A percentile compares a stretch with the other conserved stretches of the same genome.
Evolutionary conservation across 73 alveolate genomes (phyloP).

Genomic region (Paramecium biaurelia): DNA sequence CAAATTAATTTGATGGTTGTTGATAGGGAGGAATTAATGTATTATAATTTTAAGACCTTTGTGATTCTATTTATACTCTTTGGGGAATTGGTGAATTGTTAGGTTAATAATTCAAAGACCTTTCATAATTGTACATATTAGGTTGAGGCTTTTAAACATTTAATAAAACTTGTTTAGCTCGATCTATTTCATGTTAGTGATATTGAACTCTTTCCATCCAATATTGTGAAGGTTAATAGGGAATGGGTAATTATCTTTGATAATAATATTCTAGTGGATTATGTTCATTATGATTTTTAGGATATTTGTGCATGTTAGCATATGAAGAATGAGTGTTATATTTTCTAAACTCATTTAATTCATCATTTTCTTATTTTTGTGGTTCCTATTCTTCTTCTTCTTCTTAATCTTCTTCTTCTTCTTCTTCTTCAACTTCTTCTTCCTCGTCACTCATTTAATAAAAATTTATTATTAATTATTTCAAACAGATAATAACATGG

Average conservation of each 20-base stretch:
- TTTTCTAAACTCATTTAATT: background rate
- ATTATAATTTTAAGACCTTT: background rate
- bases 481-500: background rate
- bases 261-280: background rate
- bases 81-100: background rate
- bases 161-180: background rate
- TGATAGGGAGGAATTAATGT: background rate
- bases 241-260: background rate
- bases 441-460: background rate
- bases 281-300: background rate
- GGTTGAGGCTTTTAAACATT: background rate
- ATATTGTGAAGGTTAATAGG: background rate
- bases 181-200: background rate
- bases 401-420: background rate
- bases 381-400: background rate
- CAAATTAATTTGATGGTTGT: background rate
- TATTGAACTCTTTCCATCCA: background rate
- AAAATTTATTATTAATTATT: background rate
- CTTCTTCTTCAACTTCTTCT: background rate
- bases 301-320: background rate
- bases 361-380: background rate
- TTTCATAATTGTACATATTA: background rate
- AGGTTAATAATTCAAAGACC: background rate
- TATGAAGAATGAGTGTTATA: background rate
- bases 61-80: background rate